phyloP scores from a whole-genome alignment of 805 yeast species.

The Candida insectorum region DNA sequence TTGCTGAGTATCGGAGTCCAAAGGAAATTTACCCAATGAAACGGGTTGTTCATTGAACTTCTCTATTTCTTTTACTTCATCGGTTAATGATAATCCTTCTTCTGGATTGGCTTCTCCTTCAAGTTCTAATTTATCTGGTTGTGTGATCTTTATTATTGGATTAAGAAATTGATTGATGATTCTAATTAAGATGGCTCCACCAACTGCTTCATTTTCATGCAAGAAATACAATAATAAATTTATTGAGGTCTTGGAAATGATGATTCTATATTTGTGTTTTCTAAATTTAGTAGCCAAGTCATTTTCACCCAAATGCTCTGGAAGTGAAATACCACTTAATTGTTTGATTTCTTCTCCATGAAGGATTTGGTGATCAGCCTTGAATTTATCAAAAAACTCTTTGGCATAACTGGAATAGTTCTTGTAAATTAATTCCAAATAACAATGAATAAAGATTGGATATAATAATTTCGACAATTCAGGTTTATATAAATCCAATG shows the following conservation, averaged over 20 bases:
- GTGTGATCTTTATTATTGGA: slow-evolving; percentile 40
- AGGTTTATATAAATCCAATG: slow-evolving; percentile 86
- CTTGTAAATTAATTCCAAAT: slow-evolving; percentile 71
- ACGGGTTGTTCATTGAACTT: slow-evolving; percentile 69
- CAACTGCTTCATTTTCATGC: slow-evolving; percentile 88
- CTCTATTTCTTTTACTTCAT: slow-evolving; percentile 48
- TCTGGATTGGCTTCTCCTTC: slow-evolving; percentile 49
- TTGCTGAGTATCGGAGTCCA: slow-evolving; percentile 77
- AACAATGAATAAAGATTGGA: slow-evolving; percentile 91
- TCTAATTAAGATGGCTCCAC: slow-evolving; percentile 84
- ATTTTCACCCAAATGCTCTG: slow-evolving; percentile 81
- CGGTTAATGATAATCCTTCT: slow-evolving; percentile 50
- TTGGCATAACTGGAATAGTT: slow-evolving; percentile 61
- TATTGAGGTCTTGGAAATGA: slow-evolving; percentile 78
- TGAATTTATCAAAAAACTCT: slow-evolving; percentile 69
- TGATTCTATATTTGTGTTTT: slow-evolving; percentile 67
- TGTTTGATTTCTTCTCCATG: slow-evolving; percentile 77
- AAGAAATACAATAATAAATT: slow-evolving; percentile 80
- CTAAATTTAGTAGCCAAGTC: slow-evolving; percentile 75
- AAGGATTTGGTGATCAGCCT: slow-evolving; percentile 65
- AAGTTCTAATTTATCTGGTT: slow-evolving; percentile 38
- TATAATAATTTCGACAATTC: slow-evolving; percentile 80
- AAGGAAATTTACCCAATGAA: slow-evolving; percentile 77
- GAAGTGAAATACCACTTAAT: slow-evolving; percentile 69
- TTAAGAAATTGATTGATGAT: slow-evolving; percentile 81